Evolutionary conservation across 495 filamentous ascomycete species (phyloP).

Genomic region (Penicillium bovifimosum): DNA sequence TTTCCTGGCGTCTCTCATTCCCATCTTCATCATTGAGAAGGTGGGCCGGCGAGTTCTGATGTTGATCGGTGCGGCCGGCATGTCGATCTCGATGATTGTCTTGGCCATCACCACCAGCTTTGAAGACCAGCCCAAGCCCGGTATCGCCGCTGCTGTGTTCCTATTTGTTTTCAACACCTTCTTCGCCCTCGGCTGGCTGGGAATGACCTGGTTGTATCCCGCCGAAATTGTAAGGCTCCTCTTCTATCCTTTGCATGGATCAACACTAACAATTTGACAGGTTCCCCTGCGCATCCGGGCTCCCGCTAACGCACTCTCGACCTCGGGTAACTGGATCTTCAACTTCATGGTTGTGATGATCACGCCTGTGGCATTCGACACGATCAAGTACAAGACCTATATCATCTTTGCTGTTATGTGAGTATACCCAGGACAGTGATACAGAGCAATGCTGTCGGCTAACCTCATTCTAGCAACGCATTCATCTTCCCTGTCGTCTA

Average conservation of each 20-base stretch:
- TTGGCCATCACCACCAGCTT: constrained; percentile 49
- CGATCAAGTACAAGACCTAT: constrained; percentile 65
- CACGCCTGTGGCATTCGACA: constrained; percentile 62
- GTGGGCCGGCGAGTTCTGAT: constrained; percentile 66
- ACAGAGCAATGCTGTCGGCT: background rate
- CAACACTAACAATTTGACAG: constrained; percentile 1
- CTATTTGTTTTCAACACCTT: constrained; percentile 73
- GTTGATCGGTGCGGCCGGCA: constrained; percentile 64
- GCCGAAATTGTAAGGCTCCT: constrained; percentile 55
- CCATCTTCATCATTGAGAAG: constrained; percentile 64
- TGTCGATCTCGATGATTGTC: constrained; percentile 63
- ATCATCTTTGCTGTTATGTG: constrained; percentile 73
- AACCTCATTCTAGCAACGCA: constrained; percentile 47
- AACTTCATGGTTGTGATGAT: constrained; percentile 64
- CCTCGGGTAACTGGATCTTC: constrained; percentile 47
- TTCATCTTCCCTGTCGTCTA: constrained; percentile 64
- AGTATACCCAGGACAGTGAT: constrained; percentile 10
- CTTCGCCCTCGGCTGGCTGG: constrained; percentile 71
- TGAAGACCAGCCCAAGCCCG: constrained; percentile 27
- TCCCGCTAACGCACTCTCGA: constrained; percentile 66
- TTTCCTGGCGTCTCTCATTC: constrained; percentile 64
- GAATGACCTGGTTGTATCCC: constrained; percentile 72
- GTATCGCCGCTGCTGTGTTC: constrained; percentile 53
- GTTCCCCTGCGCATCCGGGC: constrained; percentile 66
- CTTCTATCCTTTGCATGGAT: background rate